These are phyloP conservation scores for Dictyostelium intermedium DNA, from an alignment of 78 protist species.

Conservation along the genomic window DNA sequence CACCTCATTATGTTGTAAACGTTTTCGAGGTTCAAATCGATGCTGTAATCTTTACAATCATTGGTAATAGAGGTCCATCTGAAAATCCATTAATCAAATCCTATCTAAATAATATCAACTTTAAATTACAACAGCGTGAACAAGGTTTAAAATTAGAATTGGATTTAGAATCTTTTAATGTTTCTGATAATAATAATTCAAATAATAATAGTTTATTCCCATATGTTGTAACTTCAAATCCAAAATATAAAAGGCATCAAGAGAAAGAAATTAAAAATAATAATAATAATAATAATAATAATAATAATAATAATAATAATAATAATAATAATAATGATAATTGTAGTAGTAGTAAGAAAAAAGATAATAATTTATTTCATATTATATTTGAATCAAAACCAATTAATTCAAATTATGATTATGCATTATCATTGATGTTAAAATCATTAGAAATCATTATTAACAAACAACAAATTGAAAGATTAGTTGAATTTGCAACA, in stretches of 20 bases:
- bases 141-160: conserved; percentile 66
- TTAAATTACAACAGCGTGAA: conserved; percentile 47
- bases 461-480: conserved; percentile 65
- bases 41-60: conserved; percentile 30
- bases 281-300: background rate
- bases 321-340: background rate
- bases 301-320: background rate
- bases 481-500: conserved; percentile 79
- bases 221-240: conserved; percentile 60
- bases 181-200: conserved; percentile 27
- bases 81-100: conserved; percentile 30
- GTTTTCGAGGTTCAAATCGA: conserved; percentile 41
- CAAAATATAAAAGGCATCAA: conserved; percentile 46
- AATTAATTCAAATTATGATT: conserved; percentile 48
- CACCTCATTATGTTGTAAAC: conserved; percentile 44
- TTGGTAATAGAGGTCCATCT: conserved; percentile 23
- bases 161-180: conserved; percentile 66
- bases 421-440: conserved; percentile 30
- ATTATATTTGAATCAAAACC: conserved; percentile 66
- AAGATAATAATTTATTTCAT: conserved; percentile 38
- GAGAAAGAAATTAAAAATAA: background rate
- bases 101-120: conserved; percentile 34
- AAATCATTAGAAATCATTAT: conserved; percentile 51
- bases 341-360: background rate
- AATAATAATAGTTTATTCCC: conserved; percentile 33